Evolutionary conservation across 768 basidiomycete genomes (phyloP), one percentile per base, ranked within the genome.

Genomic region (Tricholoma sp.): DNA sequence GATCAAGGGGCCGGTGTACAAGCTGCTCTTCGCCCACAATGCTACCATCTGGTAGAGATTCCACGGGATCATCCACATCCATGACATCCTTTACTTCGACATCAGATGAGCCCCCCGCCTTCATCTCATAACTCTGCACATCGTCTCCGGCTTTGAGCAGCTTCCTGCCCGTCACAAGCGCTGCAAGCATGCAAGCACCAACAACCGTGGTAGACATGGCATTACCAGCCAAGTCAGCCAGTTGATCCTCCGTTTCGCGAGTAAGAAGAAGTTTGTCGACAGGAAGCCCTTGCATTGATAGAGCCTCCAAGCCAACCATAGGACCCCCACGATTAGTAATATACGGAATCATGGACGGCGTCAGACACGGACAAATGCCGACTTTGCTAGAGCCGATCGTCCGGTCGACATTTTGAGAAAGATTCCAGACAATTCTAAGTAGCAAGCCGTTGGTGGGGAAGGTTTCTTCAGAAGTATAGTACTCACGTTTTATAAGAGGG

Each of bases 191-290:
- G 61, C 91, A 88, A 3, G 91, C 82, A 1, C 95, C 95, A 29
- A 98, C 94, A 22, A 97, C 95, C 0, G 95, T 97, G 4, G 94
- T 92, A 1, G 94, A 94, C 95, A 98, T 98, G 58, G 95, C 95
- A 66, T 98, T 98, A 2, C 95, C 95, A 18, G 95, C 94, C 14
- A 98, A 79, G 71, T 97, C 94, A 3, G 94, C 92, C 6, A 98
- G 78, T 58, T 98, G 88, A 69, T 97, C 95, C 69, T 95, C 91
- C 16, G 83, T 91, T 72, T 98, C 95, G 52, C 93, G 86, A 1
- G 95, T 97, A 54, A 98, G 79, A 18, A 97, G 79, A 1, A 98
- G 79, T 68, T 94, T 90, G 70, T 96, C 90, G 31, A 96, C 85
- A 0, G 95, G 95, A 39, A 98, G 83, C 31, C 95, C 95, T 68